Conservation (phyloP, 257 asterid genomes). For the Solanum microdontum region DNA sequence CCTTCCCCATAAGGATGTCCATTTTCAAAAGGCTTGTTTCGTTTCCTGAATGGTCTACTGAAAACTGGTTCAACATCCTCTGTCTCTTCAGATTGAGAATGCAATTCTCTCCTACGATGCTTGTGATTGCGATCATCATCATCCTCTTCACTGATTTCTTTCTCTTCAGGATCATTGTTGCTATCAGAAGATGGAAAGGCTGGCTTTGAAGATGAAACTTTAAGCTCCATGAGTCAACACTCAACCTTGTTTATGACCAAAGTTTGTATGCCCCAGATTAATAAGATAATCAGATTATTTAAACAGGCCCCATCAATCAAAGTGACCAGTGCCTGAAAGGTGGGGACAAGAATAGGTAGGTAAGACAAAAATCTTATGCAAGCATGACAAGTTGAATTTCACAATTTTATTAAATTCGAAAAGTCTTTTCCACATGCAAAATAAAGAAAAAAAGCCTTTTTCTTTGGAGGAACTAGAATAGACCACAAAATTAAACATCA, state of each 20-base stretch:
- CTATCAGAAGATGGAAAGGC: conserved; percentile 52
- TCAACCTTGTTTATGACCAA: neutral
- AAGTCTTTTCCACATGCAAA: neutral
- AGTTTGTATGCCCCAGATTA: neutral
- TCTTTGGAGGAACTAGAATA: neutral
- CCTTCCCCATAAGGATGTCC: conserved; percentile 53
- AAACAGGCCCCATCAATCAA: neutral
- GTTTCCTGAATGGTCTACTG: conserved; percentile 54
- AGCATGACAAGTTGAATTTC: neutral
- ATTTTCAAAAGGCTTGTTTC: conserved; percentile 64
- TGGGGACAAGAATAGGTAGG: neutral
- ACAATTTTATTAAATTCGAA: neutral
- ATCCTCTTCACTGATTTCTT: conserved; percentile 86
- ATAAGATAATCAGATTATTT: conserved; percentile 4
- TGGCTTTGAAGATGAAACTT: conserved; percentile 52
- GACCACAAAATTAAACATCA: neutral
- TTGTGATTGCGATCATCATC: conserved; percentile 98
- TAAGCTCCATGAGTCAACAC: conserved; percentile 49
- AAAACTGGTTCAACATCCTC: conserved; percentile 40
- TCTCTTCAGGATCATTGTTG: conserved; percentile 68
- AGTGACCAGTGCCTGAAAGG: conserved; percentile 4
- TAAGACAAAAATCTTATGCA: neutral
- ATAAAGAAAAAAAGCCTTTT: neutral
- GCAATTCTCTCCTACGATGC: conserved; percentile 73
- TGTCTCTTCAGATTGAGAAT: conserved; percentile 50